These are phyloP conservation scores for Penicillium coffeae DNA, from an alignment of 495 filamentous ascomycete genomes.

Conservation along the genomic window DNA sequence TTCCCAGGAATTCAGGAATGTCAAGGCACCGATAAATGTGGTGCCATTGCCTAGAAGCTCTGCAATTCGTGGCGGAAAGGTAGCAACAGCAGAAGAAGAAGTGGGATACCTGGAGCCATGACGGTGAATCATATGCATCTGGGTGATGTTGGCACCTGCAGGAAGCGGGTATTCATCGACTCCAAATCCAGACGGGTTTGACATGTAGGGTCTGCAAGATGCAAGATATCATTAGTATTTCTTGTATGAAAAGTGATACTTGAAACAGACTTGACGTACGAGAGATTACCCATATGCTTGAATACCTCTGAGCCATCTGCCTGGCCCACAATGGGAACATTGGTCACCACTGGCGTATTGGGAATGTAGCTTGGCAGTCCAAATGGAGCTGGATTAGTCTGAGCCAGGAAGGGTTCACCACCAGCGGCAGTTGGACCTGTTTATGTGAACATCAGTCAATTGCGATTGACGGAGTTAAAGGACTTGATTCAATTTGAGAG, in stretches of 20 bases:
- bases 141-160: constrained; percentile 1
- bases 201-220: background rate
- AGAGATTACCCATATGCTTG: constrained; percentile 4
- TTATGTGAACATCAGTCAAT: background rate
- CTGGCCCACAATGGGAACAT: background rate
- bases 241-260: background rate
- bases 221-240: background rate
- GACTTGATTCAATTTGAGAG: background rate
- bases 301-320: constrained; percentile 1
- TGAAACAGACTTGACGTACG: background rate
- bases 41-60: background rate
- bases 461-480: too few relatives aligned
- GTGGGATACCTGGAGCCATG: constrained; percentile 2
- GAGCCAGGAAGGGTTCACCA: background rate
- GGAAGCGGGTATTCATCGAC: constrained; percentile 1
- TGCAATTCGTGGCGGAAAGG: background rate
- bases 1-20: constrained; percentile 1
- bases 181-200: constrained; percentile 2
- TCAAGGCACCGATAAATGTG: background rate
- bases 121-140: constrained; percentile 7
- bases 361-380: background rate
- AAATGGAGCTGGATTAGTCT: background rate
- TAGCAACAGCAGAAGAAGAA: background rate
- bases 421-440: constrained; percentile 2
- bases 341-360: background rate